Percentiles rank a stretch among this genome's conserved stretches.
Evolutionary conservation across 495 filamentous ascomycete species (phyloP).

Genomic region (Podospora pseudoanserina): DNA sequence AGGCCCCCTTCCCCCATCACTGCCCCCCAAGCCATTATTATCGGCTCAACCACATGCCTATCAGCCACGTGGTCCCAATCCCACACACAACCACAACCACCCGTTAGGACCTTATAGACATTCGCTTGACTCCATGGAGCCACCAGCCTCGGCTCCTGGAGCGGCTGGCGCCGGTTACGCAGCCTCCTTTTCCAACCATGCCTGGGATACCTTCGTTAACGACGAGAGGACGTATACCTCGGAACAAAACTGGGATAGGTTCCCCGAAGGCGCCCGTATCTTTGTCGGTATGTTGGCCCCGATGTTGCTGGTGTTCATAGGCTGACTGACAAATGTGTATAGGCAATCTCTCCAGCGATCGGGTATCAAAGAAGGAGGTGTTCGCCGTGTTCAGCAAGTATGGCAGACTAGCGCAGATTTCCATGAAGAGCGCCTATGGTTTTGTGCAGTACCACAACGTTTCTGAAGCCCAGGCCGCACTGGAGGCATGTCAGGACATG

Average conservation of each 20-base stretch:
- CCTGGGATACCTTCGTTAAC: constrained; percentile 78
- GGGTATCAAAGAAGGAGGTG: constrained; percentile 88
- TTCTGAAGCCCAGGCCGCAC: constrained; percentile 65
- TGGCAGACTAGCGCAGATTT: constrained; percentile 88
- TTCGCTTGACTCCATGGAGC: neutral
- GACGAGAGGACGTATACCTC: constrained; percentile 59
- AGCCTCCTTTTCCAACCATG: constrained; percentile 27
- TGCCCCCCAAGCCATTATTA: constrained; percentile 53
- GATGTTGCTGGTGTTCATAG: neutral
- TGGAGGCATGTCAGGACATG: constrained; percentile 72
- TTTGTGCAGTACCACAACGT: constrained; percentile 91
- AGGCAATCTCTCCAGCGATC: constrained; percentile 93
- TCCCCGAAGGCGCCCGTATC: constrained; percentile 77
- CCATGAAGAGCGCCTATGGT: constrained; percentile 93
- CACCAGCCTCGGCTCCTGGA: constrained; percentile 47
- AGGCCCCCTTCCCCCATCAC: constrained; percentile 38
- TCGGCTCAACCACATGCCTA: constrained; percentile 34
- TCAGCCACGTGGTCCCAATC: constrained; percentile 19
- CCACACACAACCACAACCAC: neutral
- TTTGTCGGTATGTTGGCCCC: constrained; percentile 74
- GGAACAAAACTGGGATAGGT: constrained; percentile 73
- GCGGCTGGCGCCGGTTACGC: constrained; percentile 33
- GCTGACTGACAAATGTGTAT: constrained; percentile 1
- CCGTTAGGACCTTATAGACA: neutral
- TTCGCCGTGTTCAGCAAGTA: constrained; percentile 85